A percentile compares a stretch with the other conserved stretches of the same genome.
phyloP scores from a whole-genome alignment of 1,284 basidiomycete genomes.

The Puccinia coronata region DNA sequence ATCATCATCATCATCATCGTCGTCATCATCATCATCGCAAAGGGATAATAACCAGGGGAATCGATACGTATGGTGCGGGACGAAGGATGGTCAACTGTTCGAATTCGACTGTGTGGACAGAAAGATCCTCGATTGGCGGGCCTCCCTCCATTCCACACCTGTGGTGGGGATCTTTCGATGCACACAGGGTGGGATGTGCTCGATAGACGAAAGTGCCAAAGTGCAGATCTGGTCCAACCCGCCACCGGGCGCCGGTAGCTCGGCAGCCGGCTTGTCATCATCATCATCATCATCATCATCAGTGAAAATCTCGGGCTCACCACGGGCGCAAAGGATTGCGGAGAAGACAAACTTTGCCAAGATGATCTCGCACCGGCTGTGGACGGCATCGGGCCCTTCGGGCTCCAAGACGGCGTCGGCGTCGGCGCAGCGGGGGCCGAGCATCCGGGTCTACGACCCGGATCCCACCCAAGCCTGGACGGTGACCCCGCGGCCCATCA shows the following conservation, averaged over 20 bases:
- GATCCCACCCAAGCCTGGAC: constrained; percentile 53
- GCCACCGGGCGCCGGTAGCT: no score
- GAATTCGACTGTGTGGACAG: constrained; percentile 74
- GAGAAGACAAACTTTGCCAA: constrained; percentile 79
- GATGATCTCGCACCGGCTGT: constrained; percentile 72
- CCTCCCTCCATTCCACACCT: constrained; percentile 67
- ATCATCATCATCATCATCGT: no score
- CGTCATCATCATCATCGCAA: constrained; percentile 58
- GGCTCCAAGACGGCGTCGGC: constrained; percentile 58
- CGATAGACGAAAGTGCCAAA: constrained; percentile 80
- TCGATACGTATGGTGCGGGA: constrained; percentile 76
- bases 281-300: constrained; percentile 51
- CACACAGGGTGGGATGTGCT: constrained; percentile 66
- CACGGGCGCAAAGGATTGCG: constrained; percentile 69
- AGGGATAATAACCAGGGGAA: constrained; percentile 30
- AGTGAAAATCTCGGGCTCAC: constrained; percentile 18
- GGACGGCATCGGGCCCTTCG: constrained; percentile 66
- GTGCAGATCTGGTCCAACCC: constrained; percentile 67
- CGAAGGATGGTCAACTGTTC: constrained; percentile 79
- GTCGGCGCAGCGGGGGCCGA: constrained; percentile 66
- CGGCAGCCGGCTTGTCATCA: not conserved
- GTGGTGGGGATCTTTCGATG: constrained; percentile 74
- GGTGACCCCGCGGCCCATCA: constrained; percentile 52
- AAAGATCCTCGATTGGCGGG: constrained; percentile 65
- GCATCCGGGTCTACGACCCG: constrained; percentile 76